These are phyloP conservation scores for Teratosphaeriaceae sp. DNA, from an alignment of 2,329 filamentous ascomycete species.

Conservation along the genomic window DNA sequence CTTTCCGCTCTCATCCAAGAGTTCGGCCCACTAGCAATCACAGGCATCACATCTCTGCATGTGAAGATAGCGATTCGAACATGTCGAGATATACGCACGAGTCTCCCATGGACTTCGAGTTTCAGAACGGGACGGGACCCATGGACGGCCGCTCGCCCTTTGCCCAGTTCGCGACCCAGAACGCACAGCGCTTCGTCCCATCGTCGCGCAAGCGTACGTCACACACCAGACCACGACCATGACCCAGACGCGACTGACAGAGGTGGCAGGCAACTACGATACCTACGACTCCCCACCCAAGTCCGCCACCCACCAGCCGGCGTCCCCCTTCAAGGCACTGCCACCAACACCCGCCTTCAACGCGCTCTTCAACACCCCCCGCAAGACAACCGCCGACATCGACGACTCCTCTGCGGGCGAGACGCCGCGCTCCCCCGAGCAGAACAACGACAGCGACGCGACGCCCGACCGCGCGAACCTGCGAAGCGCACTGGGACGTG, in stretches of 20 bases:
- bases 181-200: conserved; percentile 24
- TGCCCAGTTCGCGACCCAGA: conserved; percentile 30
- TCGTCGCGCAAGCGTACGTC: conserved; percentile 16
- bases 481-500: conserved; percentile 17
- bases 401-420: conserved; percentile 44
- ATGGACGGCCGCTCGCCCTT: conserved; percentile 44
- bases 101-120: conserved; percentile 49
- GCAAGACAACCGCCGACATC: conserved; percentile 29
- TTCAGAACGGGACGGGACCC: conserved; percentile 40
- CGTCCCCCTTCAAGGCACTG: conserved; percentile 31
- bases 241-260: not conserved
- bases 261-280: conserved; percentile 20
- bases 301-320: conserved; percentile 39
- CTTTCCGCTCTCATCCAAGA: not conserved
- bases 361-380: conserved; percentile 32
- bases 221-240: not conserved
- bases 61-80: not conserved
- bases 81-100: conserved; percentile 12
- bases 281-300: conserved; percentile 45
- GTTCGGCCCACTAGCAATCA: not conserved
- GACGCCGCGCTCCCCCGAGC: conserved; percentile 41
- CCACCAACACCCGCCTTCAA: conserved; percentile 32
- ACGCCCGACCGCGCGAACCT: conserved; percentile 4
- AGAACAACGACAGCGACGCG: conserved; percentile 30
- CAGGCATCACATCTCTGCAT: not conserved